Percentiles rank a stretch among this genome's conserved stretches.
These are phyloP conservation scores for Pythium angustatum DNA, from an alignment of 352 stramenopile genomes.

Conservation along the genomic window DNA sequence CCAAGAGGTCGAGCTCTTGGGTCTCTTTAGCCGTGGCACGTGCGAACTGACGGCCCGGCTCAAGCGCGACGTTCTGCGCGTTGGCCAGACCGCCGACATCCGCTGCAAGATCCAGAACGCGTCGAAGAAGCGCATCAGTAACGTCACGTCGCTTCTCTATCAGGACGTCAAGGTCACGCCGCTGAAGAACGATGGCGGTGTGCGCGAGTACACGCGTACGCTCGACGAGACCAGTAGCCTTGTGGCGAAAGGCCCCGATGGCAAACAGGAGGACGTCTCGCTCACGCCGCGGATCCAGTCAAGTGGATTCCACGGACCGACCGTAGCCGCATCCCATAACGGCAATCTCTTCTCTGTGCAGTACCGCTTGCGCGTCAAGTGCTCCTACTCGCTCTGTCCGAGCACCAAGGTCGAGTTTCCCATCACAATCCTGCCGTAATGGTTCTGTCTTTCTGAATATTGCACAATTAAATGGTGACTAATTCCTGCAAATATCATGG, in stretches of 20 bases:
- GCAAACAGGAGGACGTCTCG: not conserved
- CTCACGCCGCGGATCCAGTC: conserved; percentile 4
- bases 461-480: not conserved
- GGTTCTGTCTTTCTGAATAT: not conserved
- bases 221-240: conserved; percentile 4
- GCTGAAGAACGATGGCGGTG: conserved; percentile 10
- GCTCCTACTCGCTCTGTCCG: conserved; percentile 14
- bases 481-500: conserved; percentile 2
- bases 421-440: conserved; percentile 16
- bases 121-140: conserved; percentile 21
- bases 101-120: conserved; percentile 23
- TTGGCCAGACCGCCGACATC: conserved; percentile 21
- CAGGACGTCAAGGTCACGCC: conserved; percentile 24
- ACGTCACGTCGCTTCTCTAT: conserved; percentile 16
- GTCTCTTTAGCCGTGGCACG: conserved; percentile 7
- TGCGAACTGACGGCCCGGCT: conserved; percentile 20
- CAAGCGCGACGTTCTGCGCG: conserved; percentile 16
- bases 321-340: conserved; percentile 12
- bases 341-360: conserved; percentile 17
- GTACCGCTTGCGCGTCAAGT: conserved; percentile 27
- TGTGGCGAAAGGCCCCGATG: not conserved
- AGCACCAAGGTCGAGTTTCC: conserved; percentile 27
- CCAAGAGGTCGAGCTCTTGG: conserved; percentile 17
- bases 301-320: not conserved
- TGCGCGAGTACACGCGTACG: conserved; percentile 19